These are phyloP conservation scores for Populus simonii DNA, from an alignment of 345 rosid genomes.

Conservation along the genomic window DNA sequence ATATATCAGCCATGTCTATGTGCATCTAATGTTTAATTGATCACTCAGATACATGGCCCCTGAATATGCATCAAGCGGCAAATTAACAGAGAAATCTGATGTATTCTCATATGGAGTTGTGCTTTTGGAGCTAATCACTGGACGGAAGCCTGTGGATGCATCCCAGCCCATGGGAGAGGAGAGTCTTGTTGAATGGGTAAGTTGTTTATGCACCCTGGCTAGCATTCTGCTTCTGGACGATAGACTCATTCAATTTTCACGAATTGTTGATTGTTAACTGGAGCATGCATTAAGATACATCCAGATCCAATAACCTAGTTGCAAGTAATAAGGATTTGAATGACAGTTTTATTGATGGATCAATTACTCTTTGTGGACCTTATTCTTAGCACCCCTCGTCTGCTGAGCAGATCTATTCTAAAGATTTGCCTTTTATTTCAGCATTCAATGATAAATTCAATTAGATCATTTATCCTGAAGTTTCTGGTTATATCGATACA, in stretches of 20 bases:
- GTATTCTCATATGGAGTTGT: constrained; percentile 93
- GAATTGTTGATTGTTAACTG: not conserved
- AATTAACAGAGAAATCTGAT: constrained; percentile 92
- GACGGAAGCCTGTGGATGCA: constrained; percentile 89
- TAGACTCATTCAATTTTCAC: not conserved
- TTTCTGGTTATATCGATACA: not conserved
- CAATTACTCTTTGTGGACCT: not conserved
- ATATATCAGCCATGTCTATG: not conserved
- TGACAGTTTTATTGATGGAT: not conserved
- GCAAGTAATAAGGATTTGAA: not conserved
- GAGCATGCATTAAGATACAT: not conserved
- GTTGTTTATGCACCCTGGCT: constrained; percentile 3
- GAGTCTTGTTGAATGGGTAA: constrained; percentile 98
- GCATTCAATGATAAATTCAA: constrained; percentile 5
- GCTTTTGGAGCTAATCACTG: constrained; percentile 90
- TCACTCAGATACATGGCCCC: constrained; percentile 90
- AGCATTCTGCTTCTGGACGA: not conserved
- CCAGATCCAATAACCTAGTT: not conserved
- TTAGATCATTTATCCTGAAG: not conserved
- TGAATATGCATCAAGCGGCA: constrained; percentile 96
- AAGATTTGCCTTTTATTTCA: not conserved
- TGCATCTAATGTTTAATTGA: constrained; percentile 13
- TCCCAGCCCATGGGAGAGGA: constrained; percentile 91
- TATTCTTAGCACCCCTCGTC: not conserved
- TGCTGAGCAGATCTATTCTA: not conserved